These are phyloP conservation scores for Baorangia bicolor DNA, from an alignment of 768 basidiomycete genomes.

Conservation along the genomic window DNA sequence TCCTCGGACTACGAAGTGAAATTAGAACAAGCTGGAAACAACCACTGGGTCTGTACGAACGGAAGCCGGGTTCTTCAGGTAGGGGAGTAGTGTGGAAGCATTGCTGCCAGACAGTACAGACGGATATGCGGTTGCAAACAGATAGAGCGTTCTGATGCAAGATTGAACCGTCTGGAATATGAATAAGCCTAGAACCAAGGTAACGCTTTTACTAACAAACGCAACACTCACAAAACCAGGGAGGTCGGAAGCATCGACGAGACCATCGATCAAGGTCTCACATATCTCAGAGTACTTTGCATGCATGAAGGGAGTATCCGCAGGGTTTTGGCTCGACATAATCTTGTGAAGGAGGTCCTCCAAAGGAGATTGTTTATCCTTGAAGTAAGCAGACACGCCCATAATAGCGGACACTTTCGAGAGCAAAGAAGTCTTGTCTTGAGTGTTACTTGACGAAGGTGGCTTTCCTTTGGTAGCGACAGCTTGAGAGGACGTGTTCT, in stretches of 20 bases:
- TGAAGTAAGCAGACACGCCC: conserved; percentile 78
- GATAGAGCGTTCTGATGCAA: conserved; percentile 81
- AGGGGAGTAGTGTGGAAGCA: conserved; percentile 85
- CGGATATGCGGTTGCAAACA: conserved; percentile 82
- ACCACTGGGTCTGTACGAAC: conserved; percentile 42
- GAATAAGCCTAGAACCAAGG: neutral
- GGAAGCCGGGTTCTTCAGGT: conserved; percentile 78
- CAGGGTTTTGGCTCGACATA: conserved; percentile 66
- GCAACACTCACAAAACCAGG: conserved; percentile 64
- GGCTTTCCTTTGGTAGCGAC: conserved; percentile 41
- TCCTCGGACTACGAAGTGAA: conserved; percentile 64
- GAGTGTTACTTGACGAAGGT: conserved; percentile 28
- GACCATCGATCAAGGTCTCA: conserved; percentile 79
- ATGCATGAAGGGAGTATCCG: conserved; percentile 53
- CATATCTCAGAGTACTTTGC: conserved; percentile 78
- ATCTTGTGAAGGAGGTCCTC: conserved; percentile 86
- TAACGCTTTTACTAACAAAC: neutral
- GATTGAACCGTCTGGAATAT: conserved; percentile 68
- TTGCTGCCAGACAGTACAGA: conserved; percentile 79
- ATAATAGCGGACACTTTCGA: conserved; percentile 80
- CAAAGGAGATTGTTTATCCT: conserved; percentile 78
- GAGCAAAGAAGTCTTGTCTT: conserved; percentile 56
- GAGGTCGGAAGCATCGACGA: conserved; percentile 83
- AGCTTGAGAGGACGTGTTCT: conserved; percentile 31
- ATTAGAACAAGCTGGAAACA: conserved; percentile 2